Percentiles rank a stretch among this genome's conserved stretches.
Evolutionary conservation across 1,284 basidiomycete species (phyloP).

Genomic region (Austroboletus niveus): DNA sequence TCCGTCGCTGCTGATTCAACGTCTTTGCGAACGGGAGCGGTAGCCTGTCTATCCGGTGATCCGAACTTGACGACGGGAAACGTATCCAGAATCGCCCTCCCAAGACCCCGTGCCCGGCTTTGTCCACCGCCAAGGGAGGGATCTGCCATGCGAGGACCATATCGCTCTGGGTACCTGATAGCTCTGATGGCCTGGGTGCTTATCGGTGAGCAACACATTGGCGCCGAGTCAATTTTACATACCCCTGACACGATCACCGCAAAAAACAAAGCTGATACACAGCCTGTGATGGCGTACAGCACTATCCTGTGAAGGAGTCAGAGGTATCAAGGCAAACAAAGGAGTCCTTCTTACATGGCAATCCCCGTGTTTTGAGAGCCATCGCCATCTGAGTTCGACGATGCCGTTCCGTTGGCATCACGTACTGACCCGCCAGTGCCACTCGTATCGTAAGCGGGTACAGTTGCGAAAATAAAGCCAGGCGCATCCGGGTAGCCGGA

Average conservation of each 20-base stretch:
- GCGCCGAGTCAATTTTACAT: constrained; percentile 27
- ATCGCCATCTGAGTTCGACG: constrained; percentile 9
- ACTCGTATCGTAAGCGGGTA: constrained; percentile 67
- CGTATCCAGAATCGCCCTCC: constrained; percentile 88
- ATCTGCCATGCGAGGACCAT: constrained; percentile 66
- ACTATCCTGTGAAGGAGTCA: constrained; percentile 60
- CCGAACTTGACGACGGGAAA: constrained; percentile 92
- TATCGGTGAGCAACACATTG: constrained; percentile 5
- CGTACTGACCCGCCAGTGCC: constrained; percentile 23
- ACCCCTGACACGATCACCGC: constrained; percentile 81
- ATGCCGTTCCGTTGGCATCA: constrained; percentile 12
- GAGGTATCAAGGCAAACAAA: background rate
- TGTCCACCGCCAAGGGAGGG: constrained; percentile 50
- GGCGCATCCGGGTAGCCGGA: constrained; percentile 41
- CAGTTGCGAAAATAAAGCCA: constrained; percentile 66
- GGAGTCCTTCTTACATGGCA: constrained; percentile 55
- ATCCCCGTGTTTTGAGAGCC: constrained; percentile 55
- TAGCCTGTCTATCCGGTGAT: constrained; percentile 12
- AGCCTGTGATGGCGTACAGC: constrained; percentile 83
- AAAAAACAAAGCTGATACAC: constrained; percentile 79
- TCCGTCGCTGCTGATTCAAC: constrained; percentile 25
- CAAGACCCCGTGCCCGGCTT: constrained; percentile 76
- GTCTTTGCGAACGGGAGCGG: constrained; percentile 30
- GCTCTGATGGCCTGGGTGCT: constrained; percentile 68
- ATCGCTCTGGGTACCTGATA: constrained; percentile 86